Evolutionary conservation across 1,139 yeast species (phyloP).

Genomic region (Scheffersomyces parashehatae): DNA sequence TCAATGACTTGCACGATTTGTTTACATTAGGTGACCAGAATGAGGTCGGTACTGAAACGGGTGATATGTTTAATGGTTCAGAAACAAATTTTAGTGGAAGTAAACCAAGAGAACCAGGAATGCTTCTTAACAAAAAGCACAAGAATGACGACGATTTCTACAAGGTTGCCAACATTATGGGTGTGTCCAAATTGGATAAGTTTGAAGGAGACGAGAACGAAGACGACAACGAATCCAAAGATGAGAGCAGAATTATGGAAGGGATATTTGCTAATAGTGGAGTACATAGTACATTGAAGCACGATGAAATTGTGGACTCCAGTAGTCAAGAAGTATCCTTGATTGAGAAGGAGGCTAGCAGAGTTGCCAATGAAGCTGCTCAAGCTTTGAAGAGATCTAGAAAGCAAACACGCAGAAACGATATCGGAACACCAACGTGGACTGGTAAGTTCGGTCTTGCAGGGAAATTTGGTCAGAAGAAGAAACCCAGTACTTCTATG

Average conservation of each 20-base stretch:
- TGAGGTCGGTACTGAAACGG: constrained; percentile 66
- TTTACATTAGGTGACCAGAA: constrained; percentile 80
- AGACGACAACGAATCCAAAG: constrained; percentile 30
- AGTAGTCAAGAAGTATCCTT: constrained; percentile 50
- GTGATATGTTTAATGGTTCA: constrained; percentile 59
- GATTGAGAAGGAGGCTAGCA: constrained; percentile 73
- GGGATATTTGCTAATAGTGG: constrained; percentile 73
- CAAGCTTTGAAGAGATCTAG: constrained; percentile 71
- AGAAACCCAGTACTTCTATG: constrained; percentile 1
- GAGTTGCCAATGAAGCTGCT: constrained; percentile 78
- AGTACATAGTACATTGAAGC: constrained; percentile 74
- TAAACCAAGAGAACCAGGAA: constrained; percentile 24
- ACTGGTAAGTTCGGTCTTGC: constrained; percentile 91
- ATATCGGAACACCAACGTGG: constrained; percentile 91
- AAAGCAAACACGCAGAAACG: constrained; percentile 58
- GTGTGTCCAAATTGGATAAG: constrained; percentile 54
- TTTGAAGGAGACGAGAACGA: constrained; percentile 43
- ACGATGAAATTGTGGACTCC: constrained; percentile 72
- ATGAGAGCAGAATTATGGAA: constrained; percentile 66
- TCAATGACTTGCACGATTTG: constrained; percentile 86
- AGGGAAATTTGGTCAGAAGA: constrained; percentile 48
- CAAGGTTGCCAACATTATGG: constrained; percentile 52
- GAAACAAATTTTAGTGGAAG: constrained; percentile 37
- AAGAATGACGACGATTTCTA: constrained; percentile 56
- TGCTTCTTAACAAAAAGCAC: constrained; percentile 25